Evolutionary conservation across 495 filamentous ascomycete species (phyloP).

Genomic region (Rhypophila decipiens): DNA sequence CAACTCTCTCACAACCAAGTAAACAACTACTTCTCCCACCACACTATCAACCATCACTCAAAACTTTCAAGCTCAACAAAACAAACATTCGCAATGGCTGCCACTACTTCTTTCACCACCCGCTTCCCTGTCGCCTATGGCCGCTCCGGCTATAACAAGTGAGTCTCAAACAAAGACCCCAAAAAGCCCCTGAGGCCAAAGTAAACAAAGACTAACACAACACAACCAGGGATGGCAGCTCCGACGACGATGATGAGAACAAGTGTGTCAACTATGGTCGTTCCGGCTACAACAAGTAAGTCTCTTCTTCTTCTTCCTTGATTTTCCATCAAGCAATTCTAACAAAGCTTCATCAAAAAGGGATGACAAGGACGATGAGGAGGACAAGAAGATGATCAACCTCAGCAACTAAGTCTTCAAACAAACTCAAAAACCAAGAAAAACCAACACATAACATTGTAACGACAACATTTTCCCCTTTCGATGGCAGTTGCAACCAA

Average conservation of each 20-base stretch:
- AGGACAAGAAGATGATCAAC: slow-evolving; percentile 7
- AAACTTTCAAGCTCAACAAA: no score
- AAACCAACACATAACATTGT: background rate
- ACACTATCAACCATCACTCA: slow-evolving; percentile 3
- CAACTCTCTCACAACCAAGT: slow-evolving; percentile 2
- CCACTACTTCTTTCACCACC: slow-evolving; percentile 26
- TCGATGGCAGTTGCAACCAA: background rate
- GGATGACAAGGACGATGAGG: slow-evolving; percentile 23
- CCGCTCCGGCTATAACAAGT: slow-evolving; percentile 43
- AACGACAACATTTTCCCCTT: background rate
- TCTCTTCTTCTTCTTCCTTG: background rate
- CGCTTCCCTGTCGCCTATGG: slow-evolving; percentile 54
- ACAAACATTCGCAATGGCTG: slow-evolving; percentile 34
- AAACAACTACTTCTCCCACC: background rate
- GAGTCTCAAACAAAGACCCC: slow-evolving; percentile 1
- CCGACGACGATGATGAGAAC: slow-evolving; percentile 34
- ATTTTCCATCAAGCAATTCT: slow-evolving; percentile 11
- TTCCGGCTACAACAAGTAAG: slow-evolving; percentile 40
- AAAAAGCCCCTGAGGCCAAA: background rate
- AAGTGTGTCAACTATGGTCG: slow-evolving; percentile 48
- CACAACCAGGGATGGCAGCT: slow-evolving; percentile 15
- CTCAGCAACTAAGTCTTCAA: background rate
- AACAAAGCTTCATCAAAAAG: slow-evolving; percentile 42
- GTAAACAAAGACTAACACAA: slow-evolving; percentile 3
- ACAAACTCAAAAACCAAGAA: background rate